Evolutionary conservation across 495 filamentous ascomycete genomes (phyloP), one percentile per base, ranked within the genome.

Genomic region (Podospora pseudocomata): DNA sequence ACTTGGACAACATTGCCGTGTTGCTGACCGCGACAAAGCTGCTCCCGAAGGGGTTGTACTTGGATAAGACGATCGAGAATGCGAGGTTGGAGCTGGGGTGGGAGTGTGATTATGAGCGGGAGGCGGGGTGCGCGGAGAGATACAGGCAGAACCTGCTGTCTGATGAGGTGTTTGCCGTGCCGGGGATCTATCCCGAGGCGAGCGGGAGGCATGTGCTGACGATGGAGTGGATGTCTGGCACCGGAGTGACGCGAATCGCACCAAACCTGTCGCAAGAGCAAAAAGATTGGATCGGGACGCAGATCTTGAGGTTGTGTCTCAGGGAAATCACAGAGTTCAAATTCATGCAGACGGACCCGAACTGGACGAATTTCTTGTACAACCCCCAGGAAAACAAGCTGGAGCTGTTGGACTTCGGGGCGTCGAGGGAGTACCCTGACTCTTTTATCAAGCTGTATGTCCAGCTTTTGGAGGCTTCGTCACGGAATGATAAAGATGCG

Each of bases 361-460:
- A 99, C 83, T 99, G 96, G 95, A 98, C 96, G n/a, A 99, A 99
- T 76, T 99, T 99, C 82, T 82, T 98, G 30, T 98, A 91, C 83
- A 97, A 99, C 75, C 78, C 85, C 0, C 64, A 80, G 7, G 88
- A 86, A 2, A 80, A 88, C 64, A 90, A 87, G 72, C 87, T 99
- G 5, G 94, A 98, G 78, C 88, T 99, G 13, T 88, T 99, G 61
- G 95, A 99, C 78, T 99, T 99, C 75, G 95, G 95, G 68, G 95
- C 95, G 32, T 92, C 91, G 16, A 83, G 95, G 70, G 96, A 92
- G 60, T 99, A 88, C 76, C 93, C 94, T 0, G 79, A 83, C 55
- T 77, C 86, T 7, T 99, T 98, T 79, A 89, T 97, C 66, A 72
- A 82, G 4, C 87, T 85, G 18, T 99, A 99, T 79, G 84, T 96